phyloP scores from a whole-genome alignment of 2,329 filamentous ascomycete genomes.

The Botryotinia narcissicola region DNA sequence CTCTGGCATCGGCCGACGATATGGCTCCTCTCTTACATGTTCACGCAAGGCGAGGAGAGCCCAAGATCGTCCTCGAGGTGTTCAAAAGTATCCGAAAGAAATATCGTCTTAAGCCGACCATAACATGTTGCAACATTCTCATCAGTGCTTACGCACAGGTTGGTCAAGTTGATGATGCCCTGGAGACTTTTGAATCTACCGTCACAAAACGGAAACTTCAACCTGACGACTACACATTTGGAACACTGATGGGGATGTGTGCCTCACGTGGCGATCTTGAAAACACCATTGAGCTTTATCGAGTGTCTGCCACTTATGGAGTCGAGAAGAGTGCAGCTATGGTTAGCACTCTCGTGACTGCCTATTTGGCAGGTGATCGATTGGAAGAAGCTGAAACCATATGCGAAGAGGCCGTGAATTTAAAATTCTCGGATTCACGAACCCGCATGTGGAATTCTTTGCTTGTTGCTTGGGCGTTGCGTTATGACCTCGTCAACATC shows the following conservation, averaged over 20 bases:
- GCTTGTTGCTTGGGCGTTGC: slow-evolving; percentile 65
- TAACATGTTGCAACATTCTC: slow-evolving; percentile 71
- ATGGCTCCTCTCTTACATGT: slow-evolving; percentile 65
- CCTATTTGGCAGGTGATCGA: slow-evolving; percentile 58
- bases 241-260: slow-evolving; percentile 70
- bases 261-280: slow-evolving; percentile 71
- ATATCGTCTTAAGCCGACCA: slow-evolving; percentile 56
- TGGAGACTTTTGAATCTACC: slow-evolving; percentile 63
- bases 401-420: slow-evolving; percentile 53
- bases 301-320: slow-evolving; percentile 54
- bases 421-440: slow-evolving; percentile 50
- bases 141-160: slow-evolving; percentile 67
- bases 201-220: slow-evolving; percentile 43
- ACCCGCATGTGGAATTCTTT: slow-evolving; percentile 77
- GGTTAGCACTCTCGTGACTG: slow-evolving; percentile 63
- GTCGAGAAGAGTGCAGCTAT: slow-evolving; percentile 56
- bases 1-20: slow-evolving; percentile 27
- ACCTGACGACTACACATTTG: slow-evolving; percentile 65
- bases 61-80: slow-evolving; percentile 54
- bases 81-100: slow-evolving; percentile 60
- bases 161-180: slow-evolving; percentile 64
- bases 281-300: slow-evolving; percentile 63
- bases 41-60: slow-evolving; percentile 66
- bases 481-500: slow-evolving; percentile 55
- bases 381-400: slow-evolving; percentile 57